Conservation (phyloP, 2,329 filamentous ascomycete species). For the Aspergillus hortae region DNA sequence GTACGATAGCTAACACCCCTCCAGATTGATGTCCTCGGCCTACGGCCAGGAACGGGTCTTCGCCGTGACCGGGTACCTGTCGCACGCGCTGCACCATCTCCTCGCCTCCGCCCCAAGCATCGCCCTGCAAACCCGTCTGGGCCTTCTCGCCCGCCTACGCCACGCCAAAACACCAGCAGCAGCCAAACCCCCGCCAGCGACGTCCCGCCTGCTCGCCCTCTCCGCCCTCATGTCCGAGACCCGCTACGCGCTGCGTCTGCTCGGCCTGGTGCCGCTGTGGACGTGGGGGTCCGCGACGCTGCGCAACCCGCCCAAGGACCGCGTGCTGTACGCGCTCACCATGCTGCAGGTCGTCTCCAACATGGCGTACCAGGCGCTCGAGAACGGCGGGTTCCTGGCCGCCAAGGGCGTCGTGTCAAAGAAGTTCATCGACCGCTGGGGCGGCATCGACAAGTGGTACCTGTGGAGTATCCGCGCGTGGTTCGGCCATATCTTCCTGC, state of each 20-base stretch:
- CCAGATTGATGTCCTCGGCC: constrained; percentile 63
- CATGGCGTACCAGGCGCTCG: constrained; percentile 69
- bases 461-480: constrained; percentile 76
- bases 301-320: constrained; percentile 41
- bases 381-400: constrained; percentile 78
- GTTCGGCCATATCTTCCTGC: constrained; percentile 71
- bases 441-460: constrained; percentile 59
- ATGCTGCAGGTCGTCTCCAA: constrained; percentile 67
- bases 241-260: constrained; percentile 55
- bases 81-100: constrained; percentile 60
- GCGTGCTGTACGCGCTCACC: constrained; percentile 51
- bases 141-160: constrained; percentile 37
- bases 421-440: constrained; percentile 36
- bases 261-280: constrained; percentile 71
- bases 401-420: constrained; percentile 65
- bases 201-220: constrained; percentile 49
- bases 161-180: constrained; percentile 1
- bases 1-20: constrained; percentile 6
- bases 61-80: constrained; percentile 65
- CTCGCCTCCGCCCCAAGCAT: constrained; percentile 50
- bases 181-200: constrained; percentile 25
- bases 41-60: constrained; percentile 67
- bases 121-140: constrained; percentile 41
- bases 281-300: constrained; percentile 67
- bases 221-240: constrained; percentile 48